These are phyloP conservation scores for Euphorbia lathyris DNA, from an alignment of 345 rosid species.

Conservation along the genomic window DNA sequence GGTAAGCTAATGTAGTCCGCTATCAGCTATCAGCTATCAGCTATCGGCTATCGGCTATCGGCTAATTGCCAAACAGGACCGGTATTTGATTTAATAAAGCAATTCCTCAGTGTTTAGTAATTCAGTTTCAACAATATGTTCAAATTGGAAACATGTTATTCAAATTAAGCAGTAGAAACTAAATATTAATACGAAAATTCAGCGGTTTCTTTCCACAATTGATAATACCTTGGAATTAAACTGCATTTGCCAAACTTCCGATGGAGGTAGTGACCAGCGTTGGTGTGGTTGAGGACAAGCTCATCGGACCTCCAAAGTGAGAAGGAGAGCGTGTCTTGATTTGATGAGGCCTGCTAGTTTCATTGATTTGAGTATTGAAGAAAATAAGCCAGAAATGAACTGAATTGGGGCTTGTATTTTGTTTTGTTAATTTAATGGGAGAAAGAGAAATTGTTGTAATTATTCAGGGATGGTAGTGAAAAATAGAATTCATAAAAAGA, in stretches of 20 bases:
- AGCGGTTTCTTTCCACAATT: too few species aligned
- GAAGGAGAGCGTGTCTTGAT: constrained; percentile 66
- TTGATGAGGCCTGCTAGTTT: constrained; percentile 88
- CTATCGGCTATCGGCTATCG: too few species aligned
- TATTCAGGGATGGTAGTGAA: too few species aligned
- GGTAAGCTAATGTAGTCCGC: too few species aligned
- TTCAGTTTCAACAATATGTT: background rate
- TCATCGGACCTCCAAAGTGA: constrained; percentile 89
- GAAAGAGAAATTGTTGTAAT: too few species aligned
- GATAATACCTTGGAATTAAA: constrained; percentile 74
- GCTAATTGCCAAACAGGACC: too few species aligned
- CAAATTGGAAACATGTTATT: background rate
- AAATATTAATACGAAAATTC: too few species aligned
- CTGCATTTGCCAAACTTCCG: constrained; percentile 97
- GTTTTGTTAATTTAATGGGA: too few species aligned
- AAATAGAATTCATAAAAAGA: too few species aligned
- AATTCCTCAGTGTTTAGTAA: background rate
- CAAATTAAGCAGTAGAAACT: background rate
- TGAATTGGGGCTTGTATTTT: too few species aligned
- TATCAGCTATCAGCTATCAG: too few species aligned
- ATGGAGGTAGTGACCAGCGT: constrained; percentile 87
- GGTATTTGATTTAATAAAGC: background rate
- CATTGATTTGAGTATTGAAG: constrained; percentile 34
- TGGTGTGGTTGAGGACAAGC: constrained; percentile 67
- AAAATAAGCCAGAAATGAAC: constrained; percentile 2